phyloP scores from a whole-genome alignment of 2,329 filamentous ascomycete species.

The Cytospora piceicola region DNA sequence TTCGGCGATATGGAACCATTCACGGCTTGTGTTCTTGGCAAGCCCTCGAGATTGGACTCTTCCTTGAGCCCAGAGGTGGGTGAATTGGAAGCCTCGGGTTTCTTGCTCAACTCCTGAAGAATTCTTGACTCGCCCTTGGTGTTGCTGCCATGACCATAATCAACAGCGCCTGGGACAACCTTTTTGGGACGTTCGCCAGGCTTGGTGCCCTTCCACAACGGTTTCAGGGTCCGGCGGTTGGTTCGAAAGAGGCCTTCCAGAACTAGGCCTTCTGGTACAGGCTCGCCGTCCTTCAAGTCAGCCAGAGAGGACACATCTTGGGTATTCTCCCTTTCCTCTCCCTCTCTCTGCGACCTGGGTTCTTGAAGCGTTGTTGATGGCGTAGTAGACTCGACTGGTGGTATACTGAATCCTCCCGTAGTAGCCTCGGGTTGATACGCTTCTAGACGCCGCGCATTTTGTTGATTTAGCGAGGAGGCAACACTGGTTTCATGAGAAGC shows the following conservation, averaged over 20 bases:
- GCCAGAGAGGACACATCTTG: background rate
- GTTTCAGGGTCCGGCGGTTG: constrained; percentile 22
- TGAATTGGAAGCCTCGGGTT: background rate
- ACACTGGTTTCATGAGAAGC: background rate
- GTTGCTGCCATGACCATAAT: constrained; percentile 6
- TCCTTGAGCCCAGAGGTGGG: background rate
- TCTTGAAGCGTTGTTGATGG: background rate
- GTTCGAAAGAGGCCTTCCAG: constrained; percentile 28
- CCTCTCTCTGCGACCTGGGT: too few relatives aligned
- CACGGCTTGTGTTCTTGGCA: background rate
- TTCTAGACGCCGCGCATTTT: background rate
- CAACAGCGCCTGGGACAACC: constrained; percentile 12
- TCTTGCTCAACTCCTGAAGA: constrained; percentile 14
- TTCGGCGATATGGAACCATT: background rate
- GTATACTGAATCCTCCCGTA: background rate
- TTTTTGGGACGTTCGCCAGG: constrained; percentile 8
- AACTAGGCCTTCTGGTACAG: constrained; percentile 20
- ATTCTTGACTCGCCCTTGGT: constrained; percentile 14
- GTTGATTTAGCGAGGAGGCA: background rate
- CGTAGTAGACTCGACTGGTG: background rate
- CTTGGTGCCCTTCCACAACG: constrained; percentile 29
- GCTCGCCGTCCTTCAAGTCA: constrained; percentile 5
- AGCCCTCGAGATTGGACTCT: background rate
- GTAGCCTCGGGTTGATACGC: background rate
- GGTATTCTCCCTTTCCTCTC: background rate